Percentiles rank a stretch among this genome's conserved stretches.
These are phyloP conservation scores for Knufia fluminis DNA, from an alignment of 2,329 filamentous ascomycete species.

Conservation along the genomic window DNA sequence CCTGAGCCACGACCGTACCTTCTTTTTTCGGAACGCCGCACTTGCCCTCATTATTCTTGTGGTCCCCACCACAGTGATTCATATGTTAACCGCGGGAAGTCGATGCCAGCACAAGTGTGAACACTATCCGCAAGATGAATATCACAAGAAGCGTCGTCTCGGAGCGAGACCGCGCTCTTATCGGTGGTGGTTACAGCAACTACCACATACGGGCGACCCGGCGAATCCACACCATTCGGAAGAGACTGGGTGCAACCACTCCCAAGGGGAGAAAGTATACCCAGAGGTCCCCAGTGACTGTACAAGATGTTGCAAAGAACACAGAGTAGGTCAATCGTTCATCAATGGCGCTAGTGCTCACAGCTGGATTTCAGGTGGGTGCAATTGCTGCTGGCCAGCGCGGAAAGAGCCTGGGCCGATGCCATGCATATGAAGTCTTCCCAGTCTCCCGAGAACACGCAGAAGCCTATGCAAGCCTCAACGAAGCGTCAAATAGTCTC, in stretches of 20 bases:
- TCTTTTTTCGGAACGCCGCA: neutral
- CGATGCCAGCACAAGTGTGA: neutral
- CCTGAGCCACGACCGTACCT: neutral
- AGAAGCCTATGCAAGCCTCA: constrained; percentile 66
- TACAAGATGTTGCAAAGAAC: constrained; percentile 65
- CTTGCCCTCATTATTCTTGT: neutral
- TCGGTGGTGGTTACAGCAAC: constrained; percentile 78
- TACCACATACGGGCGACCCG: constrained; percentile 74
- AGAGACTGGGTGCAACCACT: constrained; percentile 74
- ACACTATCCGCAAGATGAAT: constrained; percentile 57
- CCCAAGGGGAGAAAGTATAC: constrained; percentile 80
- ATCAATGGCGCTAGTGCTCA: constrained; percentile 13
- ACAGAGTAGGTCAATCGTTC: constrained; percentile 53
- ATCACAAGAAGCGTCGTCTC: constrained; percentile 77
- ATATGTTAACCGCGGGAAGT: neutral
- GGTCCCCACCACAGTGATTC: neutral
- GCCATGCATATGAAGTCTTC: constrained; percentile 88
- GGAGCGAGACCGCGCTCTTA: constrained; percentile 70
- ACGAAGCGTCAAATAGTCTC: constrained; percentile 84
- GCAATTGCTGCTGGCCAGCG: constrained; percentile 69
- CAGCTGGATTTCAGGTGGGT: constrained; percentile 55
- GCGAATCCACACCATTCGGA: constrained; percentile 71
- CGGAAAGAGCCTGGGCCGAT: constrained; percentile 89
- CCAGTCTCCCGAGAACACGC: constrained; percentile 63
- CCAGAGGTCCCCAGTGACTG: constrained; percentile 59